Evolutionary conservation across 2,329 filamentous ascomycete species (phyloP).

Genomic region (Domatiomyces globalis): DNA sequence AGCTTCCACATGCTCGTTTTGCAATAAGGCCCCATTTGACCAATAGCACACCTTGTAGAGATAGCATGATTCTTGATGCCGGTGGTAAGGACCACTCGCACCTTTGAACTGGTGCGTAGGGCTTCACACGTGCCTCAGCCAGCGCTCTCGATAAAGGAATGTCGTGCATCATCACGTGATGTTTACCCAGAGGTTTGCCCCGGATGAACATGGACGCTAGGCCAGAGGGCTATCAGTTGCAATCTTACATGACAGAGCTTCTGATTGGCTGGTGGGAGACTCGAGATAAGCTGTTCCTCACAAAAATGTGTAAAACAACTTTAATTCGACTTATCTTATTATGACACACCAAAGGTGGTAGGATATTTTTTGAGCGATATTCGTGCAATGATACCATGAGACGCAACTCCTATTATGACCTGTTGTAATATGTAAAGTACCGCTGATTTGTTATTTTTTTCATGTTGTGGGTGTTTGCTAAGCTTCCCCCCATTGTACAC

Average conservation of each 20-base stretch:
- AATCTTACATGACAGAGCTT: neutral
- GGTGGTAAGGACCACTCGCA: constrained; percentile 91
- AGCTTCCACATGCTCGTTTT: too few species aligned
- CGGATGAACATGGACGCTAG: neutral
- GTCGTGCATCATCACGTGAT: neutral
- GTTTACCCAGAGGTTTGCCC: neutral
- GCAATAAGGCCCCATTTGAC: too few species aligned
- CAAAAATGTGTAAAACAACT: neutral
- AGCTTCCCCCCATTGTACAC: neutral
- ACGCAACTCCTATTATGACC: too few species aligned
- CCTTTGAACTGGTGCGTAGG: constrained; percentile 28
- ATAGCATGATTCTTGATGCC: constrained; percentile 92
- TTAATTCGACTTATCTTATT: neutral
- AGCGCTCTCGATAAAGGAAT: too few species aligned
- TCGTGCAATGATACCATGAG: too few species aligned
- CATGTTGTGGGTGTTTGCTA: neutral
- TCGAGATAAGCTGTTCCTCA: neutral
- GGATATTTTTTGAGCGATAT: too few species aligned
- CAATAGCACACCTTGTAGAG: constrained; percentile 30
- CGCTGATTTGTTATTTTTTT: too few species aligned
- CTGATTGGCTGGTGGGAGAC: neutral
- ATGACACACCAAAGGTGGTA: neutral
- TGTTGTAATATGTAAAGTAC: too few species aligned
- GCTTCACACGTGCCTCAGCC: too few species aligned
- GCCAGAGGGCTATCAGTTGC: neutral